A percentile compares a stretch with the other conserved stretches of the same genome.
Evolutionary conservation across 1,139 yeast species (phyloP).

Genomic region (Debaryomycetaceae sp.): DNA sequence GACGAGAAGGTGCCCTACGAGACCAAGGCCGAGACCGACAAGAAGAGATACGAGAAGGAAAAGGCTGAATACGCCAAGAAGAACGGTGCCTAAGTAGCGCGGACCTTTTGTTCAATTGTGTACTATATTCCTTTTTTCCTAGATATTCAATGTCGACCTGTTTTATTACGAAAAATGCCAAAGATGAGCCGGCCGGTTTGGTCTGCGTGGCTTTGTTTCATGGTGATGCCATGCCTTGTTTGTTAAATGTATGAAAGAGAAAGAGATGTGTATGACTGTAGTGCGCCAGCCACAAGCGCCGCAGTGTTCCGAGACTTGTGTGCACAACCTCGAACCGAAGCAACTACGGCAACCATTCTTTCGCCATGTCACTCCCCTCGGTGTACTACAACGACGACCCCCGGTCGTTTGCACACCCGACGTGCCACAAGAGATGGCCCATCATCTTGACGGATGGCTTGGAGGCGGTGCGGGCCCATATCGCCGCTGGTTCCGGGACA

Average conservation of each 20-base stretch:
- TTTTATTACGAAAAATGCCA: conserved; percentile 4
- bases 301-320: too few relatives aligned
- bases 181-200: too few relatives aligned
- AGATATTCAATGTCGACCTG: conserved; percentile 3
- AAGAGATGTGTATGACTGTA: too few relatives aligned
- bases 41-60: conserved; percentile 94
- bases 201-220: too few relatives aligned
- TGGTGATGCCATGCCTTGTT: too few relatives aligned
- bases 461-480: conserved; percentile 44
- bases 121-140: conserved; percentile 11
- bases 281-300: too few relatives aligned
- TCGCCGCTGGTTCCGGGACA: conserved; percentile 12
- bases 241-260: too few relatives aligned
- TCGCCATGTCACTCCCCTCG: conserved; percentile 22
- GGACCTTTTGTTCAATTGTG: too few relatives aligned
- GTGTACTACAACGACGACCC: conserved; percentile 64
- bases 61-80: conserved; percentile 81
- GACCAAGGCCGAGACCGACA: conserved; percentile 90
- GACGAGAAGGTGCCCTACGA: conserved; percentile 88
- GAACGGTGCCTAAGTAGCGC: conserved; percentile 15
- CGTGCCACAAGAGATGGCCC: conserved; percentile 86
- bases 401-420: conserved; percentile 75
- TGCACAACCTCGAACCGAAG: not conserved
- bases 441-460: conserved; percentile 65
- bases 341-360: not conserved